Evolutionary conservation across 805 yeast genomes (phyloP), one percentile per base, ranked within the genome.

Genomic region (Aciculoconidium aculeatum): DNA sequence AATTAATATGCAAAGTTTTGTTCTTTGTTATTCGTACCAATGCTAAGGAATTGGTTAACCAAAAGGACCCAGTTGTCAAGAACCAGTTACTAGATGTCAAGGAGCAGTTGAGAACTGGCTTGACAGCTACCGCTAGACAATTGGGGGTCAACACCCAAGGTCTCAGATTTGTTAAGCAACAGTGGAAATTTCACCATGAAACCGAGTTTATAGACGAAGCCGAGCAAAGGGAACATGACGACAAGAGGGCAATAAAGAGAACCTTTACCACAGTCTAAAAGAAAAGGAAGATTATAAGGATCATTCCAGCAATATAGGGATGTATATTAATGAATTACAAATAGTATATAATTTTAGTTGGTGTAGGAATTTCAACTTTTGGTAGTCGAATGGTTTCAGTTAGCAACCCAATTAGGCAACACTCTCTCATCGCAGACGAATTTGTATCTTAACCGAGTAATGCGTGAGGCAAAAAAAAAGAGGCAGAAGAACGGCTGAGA

Each of bases 121-220:
- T 92, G 30, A 57, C 59, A 26, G 44, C 50, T 3, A 74, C 75
- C 12, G 62, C 71, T 10, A 63, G 69, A 25, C 79, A 73, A 35
- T 65, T 92, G 25, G 97, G 96, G 7, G 79, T 71, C 61, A 92
- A 92, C 47, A 65, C 85, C 11, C 88, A 83, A 37, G 96, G 95
- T 4, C 63, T 92, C 52, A 74, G 71, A 42, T 82, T 75, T 44
- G 55, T 83, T 36, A 78, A 76, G 49, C 73, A 69, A 24, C 86
- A 81, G 53, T 88, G 96, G 95, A 74, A 75, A 35, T 55, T 78
- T 48, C 68, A 66, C 23, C 97, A 90, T 50, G 77, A 70, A 42
- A 66, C 72, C 18, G 86, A 80, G 49, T 87, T 77, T 47, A 68
- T 74, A 26, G 95, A 84, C 44, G 83, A 75, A 27, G 64, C 62